Conservation (phyloP, 2,329 filamentous ascomycete species). For the Ceratocystis huliohia region DNA sequence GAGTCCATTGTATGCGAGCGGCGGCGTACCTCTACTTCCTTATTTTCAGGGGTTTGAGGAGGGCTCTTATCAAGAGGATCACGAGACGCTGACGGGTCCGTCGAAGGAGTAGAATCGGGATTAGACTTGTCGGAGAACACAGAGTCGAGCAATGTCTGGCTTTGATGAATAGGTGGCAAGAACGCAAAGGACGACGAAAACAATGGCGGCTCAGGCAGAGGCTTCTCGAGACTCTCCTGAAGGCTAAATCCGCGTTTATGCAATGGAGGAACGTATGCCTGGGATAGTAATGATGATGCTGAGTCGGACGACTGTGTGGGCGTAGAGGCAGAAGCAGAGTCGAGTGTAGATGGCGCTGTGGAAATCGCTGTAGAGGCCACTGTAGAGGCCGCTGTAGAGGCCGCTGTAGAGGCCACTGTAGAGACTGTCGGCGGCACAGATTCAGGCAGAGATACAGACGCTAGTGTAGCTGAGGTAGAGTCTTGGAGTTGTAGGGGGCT, state of each 20-base stretch:
- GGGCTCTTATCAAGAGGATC: neutral
- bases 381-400: neutral
- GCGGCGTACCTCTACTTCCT: neutral
- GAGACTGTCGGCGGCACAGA: constrained; percentile 20
- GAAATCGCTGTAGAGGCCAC: constrained; percentile 20
- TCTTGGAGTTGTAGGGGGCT: constrained; percentile 29
- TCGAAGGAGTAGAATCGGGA: constrained; percentile 25
- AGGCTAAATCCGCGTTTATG: constrained; percentile 36
- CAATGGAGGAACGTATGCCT: neutral
- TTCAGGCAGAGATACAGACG: neutral
- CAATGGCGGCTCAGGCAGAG: constrained; percentile 40
- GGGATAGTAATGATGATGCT: constrained; percentile 13
- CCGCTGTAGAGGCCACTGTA: neutral
- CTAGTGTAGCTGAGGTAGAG: neutral
- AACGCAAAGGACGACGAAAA: constrained; percentile 25
- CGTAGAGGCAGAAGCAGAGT: constrained; percentile 12
- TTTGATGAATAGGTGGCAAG: constrained; percentile 17
- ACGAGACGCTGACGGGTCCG: neutral
- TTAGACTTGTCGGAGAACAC: constrained; percentile 2
- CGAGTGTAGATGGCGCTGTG: neutral
- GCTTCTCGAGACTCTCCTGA: constrained; percentile 45
- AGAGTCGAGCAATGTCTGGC: constrained; percentile 11
- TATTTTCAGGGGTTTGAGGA: neutral
- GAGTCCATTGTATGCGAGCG: constrained; percentile 19
- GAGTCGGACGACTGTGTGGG: constrained; percentile 22